Base-by-base conservation (phyloP, 768 basidiomycete species). In the Melanogaster broomeanus region DNA sequence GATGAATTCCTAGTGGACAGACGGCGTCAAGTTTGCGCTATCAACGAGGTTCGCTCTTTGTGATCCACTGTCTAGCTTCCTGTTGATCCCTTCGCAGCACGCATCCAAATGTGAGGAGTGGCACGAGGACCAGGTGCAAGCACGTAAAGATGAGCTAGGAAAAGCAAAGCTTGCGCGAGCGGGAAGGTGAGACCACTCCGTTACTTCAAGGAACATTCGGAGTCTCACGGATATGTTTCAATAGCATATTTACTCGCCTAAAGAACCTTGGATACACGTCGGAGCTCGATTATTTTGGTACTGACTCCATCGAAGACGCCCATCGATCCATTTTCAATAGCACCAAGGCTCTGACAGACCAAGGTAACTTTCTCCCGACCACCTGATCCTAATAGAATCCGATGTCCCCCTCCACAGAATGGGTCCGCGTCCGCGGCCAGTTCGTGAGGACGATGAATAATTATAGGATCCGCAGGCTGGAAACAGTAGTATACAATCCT, bases 291-390 rank as follows among this genome's bases (percentile, higher is more conserved):
- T 33, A 24, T 33, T 35, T 15, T 37, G 44, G 40, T 3, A 3
- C 0, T 15, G 0, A 1, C 15, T 1, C 3, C 2, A 41, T 61
- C 8, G 39, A 22, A 12, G 10, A n/a, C 9, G 33, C 37, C 15
- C 15, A 19, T 4, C 39, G 30, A 15, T 8, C 40, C 6, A 4
- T 47, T 42, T 62, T 52, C 45, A 52, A 44, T 35, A 44, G 21
- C 3, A 46, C 43, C 39, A 52, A 51, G 4, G 45, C 51, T 0
- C 58, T 63, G 21, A 62, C 46, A 6, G 46, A 54, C 30, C 33
- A 28, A 18, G 58, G 58, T 58, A 30, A 24, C 8, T 12, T 25
- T 52, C 25, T 13, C 33, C 18, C 6, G 27, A 28, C 27, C 18
- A 8, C 15, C n/a, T 13, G n/a, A n/a, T n/a, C n/a, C n/a, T n/a